phyloP scores from a whole-genome alignment of 176 grass and related monocot species.

The Carex pumila region DNA sequence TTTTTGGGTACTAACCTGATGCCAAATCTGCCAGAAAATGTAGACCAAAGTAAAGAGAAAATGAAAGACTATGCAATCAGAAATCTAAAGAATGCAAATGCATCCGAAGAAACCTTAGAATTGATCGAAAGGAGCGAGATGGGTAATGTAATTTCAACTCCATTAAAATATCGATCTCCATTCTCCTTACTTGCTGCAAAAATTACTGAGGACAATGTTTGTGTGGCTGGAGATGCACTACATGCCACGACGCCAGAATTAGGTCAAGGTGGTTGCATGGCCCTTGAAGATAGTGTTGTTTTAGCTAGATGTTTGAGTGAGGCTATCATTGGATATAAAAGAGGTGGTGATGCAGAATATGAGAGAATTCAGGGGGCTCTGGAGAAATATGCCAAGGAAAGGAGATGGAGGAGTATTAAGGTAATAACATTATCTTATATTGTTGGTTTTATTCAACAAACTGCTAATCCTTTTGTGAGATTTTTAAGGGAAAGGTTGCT shows the following conservation, averaged over 20 bases:
- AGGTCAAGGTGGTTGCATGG: constrained; percentile 74
- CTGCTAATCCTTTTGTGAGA: constrained; percentile 1
- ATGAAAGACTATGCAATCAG: constrained; percentile 40
- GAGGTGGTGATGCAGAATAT: neutral
- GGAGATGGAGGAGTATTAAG: constrained; percentile 60
- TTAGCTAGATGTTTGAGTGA: constrained; percentile 48
- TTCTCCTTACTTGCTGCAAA: constrained; percentile 30
- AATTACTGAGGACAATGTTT: constrained; percentile 42
- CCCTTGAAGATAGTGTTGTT: constrained; percentile 60
- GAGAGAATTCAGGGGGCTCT: constrained; percentile 30
- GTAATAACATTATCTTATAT: constrained; percentile 23
- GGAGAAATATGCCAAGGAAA: constrained; percentile 30
- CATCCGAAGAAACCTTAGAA: constrained; percentile 21
- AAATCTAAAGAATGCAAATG: constrained; percentile 26
- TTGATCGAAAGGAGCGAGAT: constrained; percentile 41
- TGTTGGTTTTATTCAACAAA: constrained; percentile 46
- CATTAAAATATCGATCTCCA: constrained; percentile 51
- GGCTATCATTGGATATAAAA: constrained; percentile 10
- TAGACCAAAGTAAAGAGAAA: constrained; percentile 20
- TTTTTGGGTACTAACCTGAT: neutral
- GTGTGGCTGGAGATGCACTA: constrained; percentile 71
- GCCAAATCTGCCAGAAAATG: constrained; percentile 15
- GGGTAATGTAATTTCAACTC: constrained; percentile 30
- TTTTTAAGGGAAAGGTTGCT: constrained; percentile 40
- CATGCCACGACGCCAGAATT: constrained; percentile 83